These are phyloP conservation scores for Epithele typhae DNA, from an alignment of 768 basidiomycete genomes.

Conservation along the genomic window DNA sequence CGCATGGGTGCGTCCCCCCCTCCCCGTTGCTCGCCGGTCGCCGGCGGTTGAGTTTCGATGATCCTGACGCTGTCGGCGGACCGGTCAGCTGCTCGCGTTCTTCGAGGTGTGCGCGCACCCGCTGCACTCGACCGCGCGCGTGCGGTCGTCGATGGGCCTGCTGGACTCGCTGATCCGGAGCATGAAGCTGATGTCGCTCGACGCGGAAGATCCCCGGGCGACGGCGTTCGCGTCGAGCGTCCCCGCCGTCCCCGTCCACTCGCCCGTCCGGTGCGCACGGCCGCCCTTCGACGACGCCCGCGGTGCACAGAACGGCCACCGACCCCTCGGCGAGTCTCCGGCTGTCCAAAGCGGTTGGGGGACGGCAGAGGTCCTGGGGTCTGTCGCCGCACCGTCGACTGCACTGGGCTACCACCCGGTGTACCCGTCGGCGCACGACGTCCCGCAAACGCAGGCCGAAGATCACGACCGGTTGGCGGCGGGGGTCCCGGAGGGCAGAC, in stretches of 20 bases:
- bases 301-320: neutral
- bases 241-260: slow-evolving; percentile 7
- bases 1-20: slow-evolving; percentile 38
- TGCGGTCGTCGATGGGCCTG: slow-evolving; percentile 51
- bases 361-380: neutral
- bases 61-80: neutral
- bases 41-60: neutral
- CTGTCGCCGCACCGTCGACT: neutral
- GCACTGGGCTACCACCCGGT: neutral
- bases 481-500: neutral
- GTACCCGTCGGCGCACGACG: neutral
- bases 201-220: slow-evolving; percentile 46
- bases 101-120: slow-evolving; percentile 75
- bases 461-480: neutral
- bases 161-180: slow-evolving; percentile 67
- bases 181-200: slow-evolving; percentile 42
- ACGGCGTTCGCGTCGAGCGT: slow-evolving; percentile 11
- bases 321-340: too few relatives aligned
- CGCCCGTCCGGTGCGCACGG: neutral
- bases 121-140: slow-evolving; percentile 47
- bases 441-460: neutral
- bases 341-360: neutral
- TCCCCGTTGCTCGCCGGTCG: neutral
- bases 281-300: neutral
- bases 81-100: slow-evolving; percentile 56